Evolutionary conservation across 2,329 filamentous ascomycete genomes (phyloP), one percentile per base, ranked within the genome.

Genomic region (Cadophora sp.): DNA sequence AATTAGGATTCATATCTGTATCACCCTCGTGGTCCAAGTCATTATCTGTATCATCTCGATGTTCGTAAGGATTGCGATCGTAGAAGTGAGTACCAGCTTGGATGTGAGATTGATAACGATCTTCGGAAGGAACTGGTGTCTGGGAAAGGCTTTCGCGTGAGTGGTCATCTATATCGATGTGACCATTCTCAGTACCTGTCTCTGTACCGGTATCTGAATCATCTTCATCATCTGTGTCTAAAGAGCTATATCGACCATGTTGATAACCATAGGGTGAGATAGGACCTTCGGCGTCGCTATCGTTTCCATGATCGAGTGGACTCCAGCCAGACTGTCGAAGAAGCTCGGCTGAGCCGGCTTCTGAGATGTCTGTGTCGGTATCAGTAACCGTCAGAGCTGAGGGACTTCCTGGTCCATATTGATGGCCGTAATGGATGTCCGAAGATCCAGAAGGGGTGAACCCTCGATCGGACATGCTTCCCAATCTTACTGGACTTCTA

Each of bases 1-100:
- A 76, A 4, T 40, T 31, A 51, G 69, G 69, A 60, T 72, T 77
- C 78, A 79, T 79, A 61, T 79, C 77, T 37, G 78, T 77, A 61
- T 79, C 78, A 16, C 78, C 77, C 65, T 79, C 78, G 11, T 67
- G 56, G 65, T 79, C 78, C 59, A 73, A 75, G 37, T 73, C 69
- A 26, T 75, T 71, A 56, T 74, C 76, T n/a, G 31, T 43, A 53
- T 75, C 67, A 50, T 71, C 69, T 34, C 68, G 68, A 29, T 66
- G 51, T 59, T 46, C 67, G 50, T 16, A 69, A 31, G 56, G 59
- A 50, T 59, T 53, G 59, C 26, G 26, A 29, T 27, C 59, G 37
- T 67, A 67, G 27, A 59, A 51, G 19, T 62, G 27, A 14, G 24
- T 50, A 34, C 53, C 53, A 16, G 67, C 37, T 43, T 67, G 62